Percentiles rank a stretch among this genome's conserved stretches.
These are phyloP conservation scores for Gleditsia sinensis DNA, from an alignment of 306 rosid genomes.

Conservation along the genomic window DNA sequence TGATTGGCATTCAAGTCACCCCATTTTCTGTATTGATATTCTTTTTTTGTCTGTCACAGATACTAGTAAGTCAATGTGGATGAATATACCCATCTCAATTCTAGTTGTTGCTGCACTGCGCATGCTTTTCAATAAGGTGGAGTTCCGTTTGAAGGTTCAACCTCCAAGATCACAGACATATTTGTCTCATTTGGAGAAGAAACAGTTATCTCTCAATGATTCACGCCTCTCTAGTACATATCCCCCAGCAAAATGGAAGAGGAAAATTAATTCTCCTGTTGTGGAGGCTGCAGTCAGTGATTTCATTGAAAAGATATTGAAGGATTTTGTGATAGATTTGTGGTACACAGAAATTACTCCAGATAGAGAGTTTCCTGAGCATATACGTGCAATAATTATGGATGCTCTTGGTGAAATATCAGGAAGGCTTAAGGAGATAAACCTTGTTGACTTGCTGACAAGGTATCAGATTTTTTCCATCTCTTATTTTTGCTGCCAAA, in stretches of 20 bases:
- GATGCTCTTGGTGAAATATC: constrained; percentile 90
- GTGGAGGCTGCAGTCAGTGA: constrained; percentile 81
- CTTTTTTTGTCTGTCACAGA: constrained; percentile 50
- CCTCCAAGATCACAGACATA: constrained; percentile 57
- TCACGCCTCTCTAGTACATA: constrained; percentile 59
- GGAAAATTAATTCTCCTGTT: constrained; percentile 77
- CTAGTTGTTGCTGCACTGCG: constrained; percentile 63
- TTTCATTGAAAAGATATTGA: constrained; percentile 78
- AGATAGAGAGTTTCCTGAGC: constrained; percentile 85
- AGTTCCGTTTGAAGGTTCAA: constrained; percentile 72
- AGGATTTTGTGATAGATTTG: constrained; percentile 87
- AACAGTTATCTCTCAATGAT: constrained; percentile 71
- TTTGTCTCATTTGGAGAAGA: constrained; percentile 89
- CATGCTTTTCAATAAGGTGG: constrained; percentile 70
- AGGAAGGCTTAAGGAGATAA: constrained; percentile 77
- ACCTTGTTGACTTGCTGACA: constrained; percentile 91
- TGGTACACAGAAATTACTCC: constrained; percentile 90
- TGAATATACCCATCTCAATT: constrained; percentile 86
- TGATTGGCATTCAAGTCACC: background rate
- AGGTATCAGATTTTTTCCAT: constrained; percentile 52
- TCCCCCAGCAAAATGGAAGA: constrained; percentile 76
- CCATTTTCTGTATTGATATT: background rate
- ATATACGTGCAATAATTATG: constrained; percentile 76
- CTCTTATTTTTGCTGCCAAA: constrained; percentile 19
- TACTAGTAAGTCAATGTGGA: constrained; percentile 98